Evolutionary conservation across 164 flowering plant species (phyloP), one percentile per base, ranked within the genome.

Genomic region (Nymphaea colorata): DNA sequence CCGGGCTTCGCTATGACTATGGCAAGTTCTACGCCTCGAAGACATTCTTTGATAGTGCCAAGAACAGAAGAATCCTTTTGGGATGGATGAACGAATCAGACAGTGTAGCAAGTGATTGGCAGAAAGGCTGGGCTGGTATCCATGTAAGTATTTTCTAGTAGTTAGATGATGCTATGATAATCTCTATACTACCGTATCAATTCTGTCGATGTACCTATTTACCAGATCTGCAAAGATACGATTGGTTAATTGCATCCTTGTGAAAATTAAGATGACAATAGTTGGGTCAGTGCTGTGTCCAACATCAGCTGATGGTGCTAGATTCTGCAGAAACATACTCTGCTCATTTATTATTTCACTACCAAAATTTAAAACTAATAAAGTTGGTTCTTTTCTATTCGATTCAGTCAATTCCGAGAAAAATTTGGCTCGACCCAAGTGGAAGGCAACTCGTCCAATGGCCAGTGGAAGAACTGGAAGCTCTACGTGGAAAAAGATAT

Each of bases 21-120:
- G 99, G 99, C 0, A 94, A 94, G 57, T 91, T 86, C 67, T 94
- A 94, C 74, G 99, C 99, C 3, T 94, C 99, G 0, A 94, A 94
- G 76, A 67, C 93, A 0, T 94, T 94, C 70, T 94, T 75, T 59
- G 99, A 94, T 66, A 64, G 77, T 0, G n/a, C 6, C 0, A 84
- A 79, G 73, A 82, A 76, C 0, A 70, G 99, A 60, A 87, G 99
- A 77, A 76, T 94, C 41, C 67, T 94, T 76, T 90, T 89, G 98
- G 96, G 91, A 4, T 94, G 99, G 99, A 83, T 87, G 41, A 94
- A 94, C 67, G 99, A 94, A 68, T 91, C 98, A 1, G 91, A 86
- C 61, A 62, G 78, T 15, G 25, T 41, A 0, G 3, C 4, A 0
- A 70, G 78, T 17, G 85, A 85, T 77, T 65, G 65, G 2, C 17